These are phyloP conservation scores for Ceratocystis colombiana DNA, from an alignment of 2,329 filamentous ascomycete species.

Conservation along the genomic window DNA sequence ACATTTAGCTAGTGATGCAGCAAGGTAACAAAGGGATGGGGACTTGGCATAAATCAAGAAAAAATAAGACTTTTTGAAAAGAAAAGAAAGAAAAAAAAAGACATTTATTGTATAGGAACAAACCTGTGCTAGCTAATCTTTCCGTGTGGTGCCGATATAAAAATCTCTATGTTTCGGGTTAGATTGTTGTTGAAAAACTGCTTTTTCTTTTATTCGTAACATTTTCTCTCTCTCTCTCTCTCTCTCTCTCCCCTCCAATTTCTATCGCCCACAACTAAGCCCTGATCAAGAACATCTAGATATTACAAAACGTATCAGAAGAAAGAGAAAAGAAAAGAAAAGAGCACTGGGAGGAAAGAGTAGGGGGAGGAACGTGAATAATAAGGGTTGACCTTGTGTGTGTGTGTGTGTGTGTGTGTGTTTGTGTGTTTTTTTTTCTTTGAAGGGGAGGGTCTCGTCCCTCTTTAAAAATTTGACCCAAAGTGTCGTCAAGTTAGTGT, in stretches of 20 bases:
- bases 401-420: not conserved
- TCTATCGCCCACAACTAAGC: not conserved
- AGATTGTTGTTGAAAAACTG: slow-evolving; percentile 10
- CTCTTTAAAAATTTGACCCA: too few species aligned
- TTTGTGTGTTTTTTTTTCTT: slow-evolving; percentile 5
- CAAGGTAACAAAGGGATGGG: not conserved
- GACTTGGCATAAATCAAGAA: slow-evolving; percentile 23
- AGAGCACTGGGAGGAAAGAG: not conserved
- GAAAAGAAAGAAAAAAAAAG: slow-evolving; percentile 22
- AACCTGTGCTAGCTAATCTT: not conserved
- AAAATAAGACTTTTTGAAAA: slow-evolving; percentile 23
- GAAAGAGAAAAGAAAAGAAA: not conserved
- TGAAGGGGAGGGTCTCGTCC: not conserved
- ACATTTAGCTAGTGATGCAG: not conserved
- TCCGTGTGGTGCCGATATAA: not conserved
- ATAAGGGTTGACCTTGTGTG: not conserved
- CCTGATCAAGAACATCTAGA: slow-evolving; percentile 8
- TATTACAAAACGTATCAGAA: slow-evolving; percentile 13
- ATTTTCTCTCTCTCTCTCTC: not conserved
- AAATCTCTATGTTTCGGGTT: slow-evolving; percentile 1
- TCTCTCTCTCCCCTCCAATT: not conserved
- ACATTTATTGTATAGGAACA: not conserved
- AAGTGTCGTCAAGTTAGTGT: too few species aligned
- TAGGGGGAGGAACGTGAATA: not conserved
- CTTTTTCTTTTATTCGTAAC: not conserved